phyloP scores from a whole-genome alignment of 1,139 yeast genomes.

The Yamadazyma buinensis region DNA sequence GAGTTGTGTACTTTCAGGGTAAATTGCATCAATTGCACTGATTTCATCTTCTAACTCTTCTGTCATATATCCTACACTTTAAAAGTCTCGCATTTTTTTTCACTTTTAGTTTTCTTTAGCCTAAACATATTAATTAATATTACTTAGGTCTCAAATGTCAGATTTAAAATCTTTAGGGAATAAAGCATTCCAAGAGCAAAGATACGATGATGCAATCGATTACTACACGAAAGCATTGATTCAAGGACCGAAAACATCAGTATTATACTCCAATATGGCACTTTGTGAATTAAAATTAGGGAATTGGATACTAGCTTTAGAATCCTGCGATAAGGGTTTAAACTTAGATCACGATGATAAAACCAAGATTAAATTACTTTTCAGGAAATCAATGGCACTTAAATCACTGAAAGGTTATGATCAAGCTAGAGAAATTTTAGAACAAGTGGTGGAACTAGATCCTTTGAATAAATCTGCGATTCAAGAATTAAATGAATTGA shows the following conservation, averaged over 20 bases:
- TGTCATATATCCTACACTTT: neutral
- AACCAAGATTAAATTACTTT: constrained; percentile 49
- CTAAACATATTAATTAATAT: too few relatives aligned
- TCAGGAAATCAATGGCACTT: constrained; percentile 53
- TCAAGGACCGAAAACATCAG: constrained; percentile 53
- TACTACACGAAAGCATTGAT: constrained; percentile 65
- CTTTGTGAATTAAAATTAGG: constrained; percentile 61
- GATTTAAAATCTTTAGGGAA: constrained; percentile 54
- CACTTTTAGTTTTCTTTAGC: too few relatives aligned
- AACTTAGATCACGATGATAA: constrained; percentile 22
- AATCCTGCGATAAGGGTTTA: constrained; percentile 60
- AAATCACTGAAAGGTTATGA: constrained; percentile 26
- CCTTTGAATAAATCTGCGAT: constrained; percentile 36
- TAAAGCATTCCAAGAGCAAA: constrained; percentile 51
- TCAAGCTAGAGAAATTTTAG: constrained; percentile 34
- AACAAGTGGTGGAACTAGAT: constrained; percentile 43
- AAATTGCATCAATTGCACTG: constrained; percentile 85
- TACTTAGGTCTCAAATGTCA: too few relatives aligned
- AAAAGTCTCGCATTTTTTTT: too few relatives aligned
- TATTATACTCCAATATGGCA: constrained; percentile 76
- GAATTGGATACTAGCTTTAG: constrained; percentile 53
- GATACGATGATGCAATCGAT: constrained; percentile 55
- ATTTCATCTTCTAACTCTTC: constrained; percentile 75
- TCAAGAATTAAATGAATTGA: constrained; percentile 18
- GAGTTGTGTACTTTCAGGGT: constrained; percentile 50